phyloP scores from a whole-genome alignment of 805 yeast genomes.

The Myxozyma monticola region DNA sequence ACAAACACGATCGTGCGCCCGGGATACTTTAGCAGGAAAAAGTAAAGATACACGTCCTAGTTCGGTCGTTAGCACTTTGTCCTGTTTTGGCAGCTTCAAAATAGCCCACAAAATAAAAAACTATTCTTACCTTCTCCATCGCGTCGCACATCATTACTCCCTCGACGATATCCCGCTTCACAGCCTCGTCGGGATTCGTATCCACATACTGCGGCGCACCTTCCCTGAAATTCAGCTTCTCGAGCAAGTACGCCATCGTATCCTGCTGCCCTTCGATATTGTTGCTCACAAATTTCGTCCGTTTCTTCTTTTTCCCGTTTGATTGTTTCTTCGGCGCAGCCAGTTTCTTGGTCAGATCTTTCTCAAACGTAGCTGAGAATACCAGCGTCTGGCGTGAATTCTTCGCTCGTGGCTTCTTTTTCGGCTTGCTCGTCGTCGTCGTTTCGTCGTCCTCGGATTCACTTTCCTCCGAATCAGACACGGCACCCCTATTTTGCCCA shows the following conservation, averaged over 20 bases:
- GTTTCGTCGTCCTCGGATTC: conserved; percentile 38
- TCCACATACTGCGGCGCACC: conserved; percentile 71
- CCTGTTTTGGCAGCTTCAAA: no score
- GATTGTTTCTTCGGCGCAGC: conserved; percentile 43
- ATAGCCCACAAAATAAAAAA: no score
- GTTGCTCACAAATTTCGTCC: conserved; percentile 19
- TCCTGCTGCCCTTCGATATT: conserved; percentile 45
- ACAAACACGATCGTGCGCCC: conserved; percentile 90
- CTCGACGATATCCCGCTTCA: conserved; percentile 74
- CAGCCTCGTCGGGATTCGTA: conserved; percentile 79
- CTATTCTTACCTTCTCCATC: conserved; percentile 64
- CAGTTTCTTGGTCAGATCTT: conserved; percentile 76
- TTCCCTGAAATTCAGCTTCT: conserved; percentile 69
- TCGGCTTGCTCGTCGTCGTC: conserved; percentile 27
- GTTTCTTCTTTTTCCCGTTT: conserved; percentile 30
- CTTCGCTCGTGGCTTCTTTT: not conserved
- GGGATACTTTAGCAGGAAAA: conserved; percentile 80
- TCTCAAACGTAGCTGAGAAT: conserved; percentile 92
- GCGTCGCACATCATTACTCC: conserved; percentile 90
- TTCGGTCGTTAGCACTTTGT: not conserved
- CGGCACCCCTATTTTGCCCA: conserved; percentile 43
- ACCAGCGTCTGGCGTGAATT: conserved; percentile 73
- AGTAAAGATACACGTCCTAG: conserved; percentile 77
- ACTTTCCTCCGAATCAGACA: conserved; percentile 36
- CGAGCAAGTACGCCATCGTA: conserved; percentile 62